Evolutionary conservation across 352 stramenopile genomes (phyloP), one percentile per base, ranked within the genome.

Genomic region (Pythium folliculosum): DNA sequence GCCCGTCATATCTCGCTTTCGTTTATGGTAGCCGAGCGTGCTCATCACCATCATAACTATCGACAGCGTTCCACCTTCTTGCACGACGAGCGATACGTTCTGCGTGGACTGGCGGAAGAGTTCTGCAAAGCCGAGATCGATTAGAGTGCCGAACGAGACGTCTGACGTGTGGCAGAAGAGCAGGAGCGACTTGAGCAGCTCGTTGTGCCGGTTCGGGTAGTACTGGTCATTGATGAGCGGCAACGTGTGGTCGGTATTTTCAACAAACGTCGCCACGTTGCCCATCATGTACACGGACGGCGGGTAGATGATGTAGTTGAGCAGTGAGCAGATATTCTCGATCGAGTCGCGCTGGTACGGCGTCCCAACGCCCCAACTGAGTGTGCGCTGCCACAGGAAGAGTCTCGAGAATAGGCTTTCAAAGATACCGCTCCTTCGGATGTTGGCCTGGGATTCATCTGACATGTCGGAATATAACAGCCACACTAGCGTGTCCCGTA

Each of bases 31-130:
- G 5, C 86, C 86, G 30, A 95, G 57, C 1, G 83, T 90, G 45
- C 83, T 84, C 86, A 94, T 92, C 43, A 94, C 73, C 80, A 90
- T 92, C 85, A 95, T 94, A 17, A 92, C 76, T 22, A 95, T 89
- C 10, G 88, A 94, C 5, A 95, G 70, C n/a, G 88, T 80, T 12
- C 88, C 88, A 8, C 84, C 88, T 74, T 95, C 85, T 67, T 89
- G 77, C 38, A 92, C 78, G 40, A 91, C 77, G 22, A 91, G 76
- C 13, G 71, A 77, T 22, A 73, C 78, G 38, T 81, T 83, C 67
- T 90, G 72, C 2, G 78, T 86, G 21, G 80, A 83, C 55, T 95
- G 88, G 2, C 88, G 80, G 51, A 84, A 83, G 25, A 94, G 73
- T 68, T 95, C 88, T 5, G 82, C 81, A 63, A 91, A 94, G 3